phyloP scores from a whole-genome alignment of 352 stramenopile species.

The Thraustochytrium sp. region DNA sequence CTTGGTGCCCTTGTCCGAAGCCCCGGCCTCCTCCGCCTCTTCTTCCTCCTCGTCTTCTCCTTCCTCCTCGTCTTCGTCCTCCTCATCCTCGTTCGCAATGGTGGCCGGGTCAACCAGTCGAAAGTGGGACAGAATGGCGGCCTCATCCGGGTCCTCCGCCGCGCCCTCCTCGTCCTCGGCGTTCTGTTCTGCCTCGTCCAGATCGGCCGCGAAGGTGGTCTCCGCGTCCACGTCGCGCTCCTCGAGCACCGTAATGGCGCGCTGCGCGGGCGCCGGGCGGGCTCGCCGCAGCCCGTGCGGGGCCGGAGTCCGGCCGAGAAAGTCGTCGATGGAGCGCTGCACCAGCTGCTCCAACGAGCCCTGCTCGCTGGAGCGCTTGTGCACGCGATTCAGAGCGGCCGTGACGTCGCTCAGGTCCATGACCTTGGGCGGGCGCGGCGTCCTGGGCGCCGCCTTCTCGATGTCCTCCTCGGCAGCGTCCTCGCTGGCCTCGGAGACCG shows the following conservation, averaged over 20 bases:
- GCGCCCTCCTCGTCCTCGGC: neutral
- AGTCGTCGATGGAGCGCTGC: neutral
- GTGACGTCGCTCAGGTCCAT: constrained; percentile 3
- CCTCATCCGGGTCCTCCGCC: no score
- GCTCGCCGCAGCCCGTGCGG: neutral
- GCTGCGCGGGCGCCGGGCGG: neutral
- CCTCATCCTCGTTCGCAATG: neutral
- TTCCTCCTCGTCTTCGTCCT: neutral
- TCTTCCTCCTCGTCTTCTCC: constrained; percentile 7
- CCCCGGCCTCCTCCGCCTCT: neutral
- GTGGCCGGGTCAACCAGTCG: no score
- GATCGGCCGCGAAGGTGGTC: neutral
- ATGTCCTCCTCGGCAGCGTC: neutral
- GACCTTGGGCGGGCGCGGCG: neutral
- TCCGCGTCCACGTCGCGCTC: neutral
- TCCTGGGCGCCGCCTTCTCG: neutral
- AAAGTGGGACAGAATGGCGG: no score
- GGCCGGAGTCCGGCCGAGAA: neutral
- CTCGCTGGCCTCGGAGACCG: neutral
- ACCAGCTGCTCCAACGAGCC: neutral
- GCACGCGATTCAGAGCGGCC: neutral
- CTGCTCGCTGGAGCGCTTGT: neutral
- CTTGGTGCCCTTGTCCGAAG: neutral
- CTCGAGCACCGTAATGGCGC: neutral
- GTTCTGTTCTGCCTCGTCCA: neutral